Base-by-base conservation (phyloP, 2,329 filamentous ascomycete genomes). In the Arthrobotrys pseudoclavata region DNA sequence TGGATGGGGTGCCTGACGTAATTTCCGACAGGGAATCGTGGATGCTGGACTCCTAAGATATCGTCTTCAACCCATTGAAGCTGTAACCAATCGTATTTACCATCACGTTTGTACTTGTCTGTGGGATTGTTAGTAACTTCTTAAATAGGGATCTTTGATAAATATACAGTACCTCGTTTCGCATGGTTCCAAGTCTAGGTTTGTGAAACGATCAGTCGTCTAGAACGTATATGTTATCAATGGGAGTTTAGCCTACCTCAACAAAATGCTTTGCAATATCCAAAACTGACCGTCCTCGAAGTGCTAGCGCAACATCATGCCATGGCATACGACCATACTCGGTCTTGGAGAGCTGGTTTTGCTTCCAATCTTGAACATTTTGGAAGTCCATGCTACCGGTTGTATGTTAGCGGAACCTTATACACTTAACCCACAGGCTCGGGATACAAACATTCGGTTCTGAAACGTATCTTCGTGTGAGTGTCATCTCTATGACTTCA, bases 251-350 rank as follows among this genome's bases (percentile, higher is more conserved):
- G 45, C 76, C 20, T 50, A 80, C 76, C 37, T 79, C 80, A 7
- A 97, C 90, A 81, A 98, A 99, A 83, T 98, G 94, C 84, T 97
- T 94, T 0, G 94, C 94, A 81, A 99, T 96, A 82, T 98, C 95
- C 82, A 95, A 94, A 10, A 97, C 92, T 80, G 91, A 92, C 18
- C 94, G 93, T 0, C 96, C 95, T 72, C 96, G 88, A n/a, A 97
- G 81, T 12, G 91, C 94, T 92, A 98, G 96, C 9, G 92, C 88
- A 2, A 97, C 94, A 83, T 99, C 96, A 82, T 98, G 94, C 96
- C 96, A 99, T 0, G 95, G 95, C 96, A 99, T 98, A 31, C 96
- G 91, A 6, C 94, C 94, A 81, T 91, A 96, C 60, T 97, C 93
- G 2, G 91, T 90, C 84, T 98, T 98, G 83, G 90, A 93, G 15